These are phyloP conservation scores for Colletotrichum tropicicola DNA, from an alignment of 2,329 filamentous ascomycete species.

Conservation along the genomic window DNA sequence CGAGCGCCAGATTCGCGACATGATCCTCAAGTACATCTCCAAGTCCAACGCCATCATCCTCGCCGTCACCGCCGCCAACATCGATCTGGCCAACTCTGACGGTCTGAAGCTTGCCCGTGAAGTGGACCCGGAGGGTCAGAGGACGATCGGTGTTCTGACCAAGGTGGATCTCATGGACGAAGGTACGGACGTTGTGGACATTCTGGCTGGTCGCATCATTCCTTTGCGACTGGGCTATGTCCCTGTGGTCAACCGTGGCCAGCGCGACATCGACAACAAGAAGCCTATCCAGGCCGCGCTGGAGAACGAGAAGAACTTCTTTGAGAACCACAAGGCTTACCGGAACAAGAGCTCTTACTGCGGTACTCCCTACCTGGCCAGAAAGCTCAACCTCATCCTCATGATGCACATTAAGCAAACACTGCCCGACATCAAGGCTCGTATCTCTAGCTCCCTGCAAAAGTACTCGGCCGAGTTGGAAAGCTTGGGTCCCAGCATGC, in stretches of 20 bases:
- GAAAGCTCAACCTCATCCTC: constrained; percentile 96
- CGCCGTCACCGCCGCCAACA: constrained; percentile 95
- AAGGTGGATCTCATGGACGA: constrained; percentile 99
- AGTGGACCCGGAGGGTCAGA: constrained; percentile 95
- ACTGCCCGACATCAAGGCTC: constrained; percentile 96
- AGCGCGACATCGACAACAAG: constrained; percentile 98
- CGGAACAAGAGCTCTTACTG: constrained; percentile 99
- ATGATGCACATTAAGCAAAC: constrained; percentile 99
- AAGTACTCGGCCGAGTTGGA: constrained; percentile 89
- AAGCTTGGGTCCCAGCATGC: constrained; percentile 89
- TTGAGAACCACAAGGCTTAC: constrained; percentile 98
- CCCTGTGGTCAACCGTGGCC: constrained; percentile 96
- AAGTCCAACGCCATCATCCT: constrained; percentile 99
- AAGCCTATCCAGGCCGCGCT: constrained; percentile 91
- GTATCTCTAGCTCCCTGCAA: constrained; percentile 91
- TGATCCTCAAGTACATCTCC: constrained; percentile 98
- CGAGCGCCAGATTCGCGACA: constrained; percentile 94
- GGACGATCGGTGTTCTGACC: constrained; percentile 97
- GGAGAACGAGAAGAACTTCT: constrained; percentile 95
- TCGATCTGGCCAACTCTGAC: constrained; percentile 98
- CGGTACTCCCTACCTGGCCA: constrained; percentile 94
- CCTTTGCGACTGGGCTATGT: constrained; percentile 94
- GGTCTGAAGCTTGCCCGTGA: constrained; percentile 95
- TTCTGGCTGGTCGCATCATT: constrained; percentile 96
- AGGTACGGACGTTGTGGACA: constrained; percentile 97